These are phyloP conservation scores for Plasmodium sp. DNA, from an alignment of 169 alveolate species.

Conservation along the genomic window DNA sequence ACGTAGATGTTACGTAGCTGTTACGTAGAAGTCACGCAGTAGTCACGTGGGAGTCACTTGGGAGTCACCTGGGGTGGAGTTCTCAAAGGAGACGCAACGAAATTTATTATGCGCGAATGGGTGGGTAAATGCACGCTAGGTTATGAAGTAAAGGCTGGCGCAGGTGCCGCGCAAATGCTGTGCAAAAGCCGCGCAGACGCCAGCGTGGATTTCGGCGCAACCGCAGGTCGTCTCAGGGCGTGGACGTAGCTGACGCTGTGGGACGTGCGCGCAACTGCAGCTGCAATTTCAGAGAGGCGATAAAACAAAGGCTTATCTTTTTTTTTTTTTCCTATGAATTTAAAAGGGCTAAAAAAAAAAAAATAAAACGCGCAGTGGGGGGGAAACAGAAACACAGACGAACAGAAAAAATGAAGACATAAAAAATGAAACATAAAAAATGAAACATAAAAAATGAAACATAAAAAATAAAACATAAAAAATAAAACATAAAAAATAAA, in stretches of 20 bases:
- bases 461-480: neutral
- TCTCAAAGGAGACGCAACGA: neutral
- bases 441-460: neutral
- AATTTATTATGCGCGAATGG: neutral
- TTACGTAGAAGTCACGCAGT: too few relatives aligned
- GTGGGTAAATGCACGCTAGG: neutral
- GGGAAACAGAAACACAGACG: neutral
- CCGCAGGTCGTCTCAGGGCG: neutral
- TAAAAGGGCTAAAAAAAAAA: neutral
- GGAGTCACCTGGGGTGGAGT: neutral
- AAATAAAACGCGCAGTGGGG: neutral
- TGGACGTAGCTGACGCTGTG: too few relatives aligned
- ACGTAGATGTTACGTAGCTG: too few relatives aligned
- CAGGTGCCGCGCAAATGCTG: neutral
- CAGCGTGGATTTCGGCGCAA: neutral
- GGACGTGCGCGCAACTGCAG: neutral
- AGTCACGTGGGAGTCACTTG: too few relatives aligned
- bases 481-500: neutral
- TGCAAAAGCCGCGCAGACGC: too few relatives aligned
- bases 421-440: neutral
- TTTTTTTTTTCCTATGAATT: neutral
- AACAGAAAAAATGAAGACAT: neutral
- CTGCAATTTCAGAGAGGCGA: neutral
- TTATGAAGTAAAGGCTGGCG: neutral
- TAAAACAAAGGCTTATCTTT: neutral